Base-by-base conservation (phyloP, 768 basidiomycete species). In the Leucogyrophana mollusca region DNA sequence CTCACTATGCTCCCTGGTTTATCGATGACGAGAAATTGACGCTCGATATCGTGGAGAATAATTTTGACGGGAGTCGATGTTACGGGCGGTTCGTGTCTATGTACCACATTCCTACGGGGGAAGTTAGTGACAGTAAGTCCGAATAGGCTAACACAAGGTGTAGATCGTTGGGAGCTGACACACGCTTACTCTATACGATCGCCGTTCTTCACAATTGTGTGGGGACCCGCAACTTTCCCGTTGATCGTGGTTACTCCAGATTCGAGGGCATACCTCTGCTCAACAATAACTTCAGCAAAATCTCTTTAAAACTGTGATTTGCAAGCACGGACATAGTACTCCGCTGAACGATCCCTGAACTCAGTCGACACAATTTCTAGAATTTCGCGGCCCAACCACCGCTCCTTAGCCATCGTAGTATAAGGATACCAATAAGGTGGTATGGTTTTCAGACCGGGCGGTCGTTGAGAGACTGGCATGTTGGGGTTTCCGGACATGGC, bases 41-140 rank as follows among this genome's bases (percentile, higher is more conserved):
- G 81, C 53, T 90, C 82, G 11, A 72, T 73, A 61, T 97, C 92
- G 47, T 85, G 82, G 41, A 84, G 73, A 3, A 97, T 66, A 30
- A 98, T 75, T 52, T 83, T 80, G 44, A 98, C 82, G 2, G 90
- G 89, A 4, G 76, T 87, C 2, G 86, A 82, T 1, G 93, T 85
- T 3, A 99, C 86, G 3, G 96, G 93, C 4, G 96, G 96, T 67
- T 99, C 96, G 61, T 99, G 96, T n/a, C 93, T 77, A 65, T 94
- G 92, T 11, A 94, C 91, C 11, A 94, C 78, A 58, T 97, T 96
- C 59, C 92, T 94, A 56, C 21, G 47, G 23, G 43, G 47, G 27
- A 46, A 34, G n/a, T 42, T 22, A 34, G 18, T 17, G 34, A 30
- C 46, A 5, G 27, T 41, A 44, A 34, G 40, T 35, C 25, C 21